Evolutionary conservation across 371 early-diverging fungal genomes (phyloP).

Genomic region (Mortierella sp.): DNA sequence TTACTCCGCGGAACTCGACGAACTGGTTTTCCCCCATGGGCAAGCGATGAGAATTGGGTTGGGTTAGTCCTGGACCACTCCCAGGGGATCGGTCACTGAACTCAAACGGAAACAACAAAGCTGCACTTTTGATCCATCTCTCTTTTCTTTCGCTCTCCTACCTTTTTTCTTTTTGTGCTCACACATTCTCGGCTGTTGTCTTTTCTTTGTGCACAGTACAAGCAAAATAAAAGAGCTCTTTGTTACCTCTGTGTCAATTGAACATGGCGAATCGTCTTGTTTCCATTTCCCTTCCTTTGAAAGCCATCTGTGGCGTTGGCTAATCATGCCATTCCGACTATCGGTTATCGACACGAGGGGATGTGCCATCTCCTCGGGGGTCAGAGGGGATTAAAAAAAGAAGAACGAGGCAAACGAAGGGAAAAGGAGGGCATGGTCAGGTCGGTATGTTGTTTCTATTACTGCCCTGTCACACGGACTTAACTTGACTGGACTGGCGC

Average conservation of each 20-base stretch:
- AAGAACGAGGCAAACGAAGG: too few species aligned
- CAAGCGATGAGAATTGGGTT: too few species aligned
- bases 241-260: not conserved
- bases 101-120: not conserved
- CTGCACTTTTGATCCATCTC: not conserved
- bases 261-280: not conserved
- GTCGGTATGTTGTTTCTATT: not conserved
- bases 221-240: too few species aligned
- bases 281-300: not conserved
- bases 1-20: not conserved
- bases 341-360: not conserved
- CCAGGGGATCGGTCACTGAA: not conserved
- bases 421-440: not conserved
- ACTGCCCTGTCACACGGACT: not conserved
- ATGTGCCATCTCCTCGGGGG: constrained; percentile 10
- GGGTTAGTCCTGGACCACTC: constrained; percentile 1
- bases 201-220: not conserved
- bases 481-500: not conserved
- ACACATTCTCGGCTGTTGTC: not conserved
- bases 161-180: not conserved
- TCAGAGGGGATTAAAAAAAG: not conserved
- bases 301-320: not conserved
- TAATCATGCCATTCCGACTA: not conserved
- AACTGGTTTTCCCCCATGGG: not conserved
- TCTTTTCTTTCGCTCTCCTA: not conserved